Conservation (phyloP, 129 eudicot species). For the Flaveria ramosissima region DNA sequence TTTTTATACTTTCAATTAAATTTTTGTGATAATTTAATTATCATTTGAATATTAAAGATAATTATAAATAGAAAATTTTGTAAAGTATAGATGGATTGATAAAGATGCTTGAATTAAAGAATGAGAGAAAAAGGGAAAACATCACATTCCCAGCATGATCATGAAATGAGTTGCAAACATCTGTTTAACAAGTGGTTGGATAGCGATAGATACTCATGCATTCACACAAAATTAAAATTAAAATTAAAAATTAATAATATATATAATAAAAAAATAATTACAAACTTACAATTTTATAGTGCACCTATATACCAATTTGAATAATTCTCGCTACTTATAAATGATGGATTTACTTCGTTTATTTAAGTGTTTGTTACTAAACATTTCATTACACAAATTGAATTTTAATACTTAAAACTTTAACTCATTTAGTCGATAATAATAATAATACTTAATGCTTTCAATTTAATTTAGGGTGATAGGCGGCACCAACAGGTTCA, state of each 20-base stretch:
- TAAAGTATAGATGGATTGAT: not conserved
- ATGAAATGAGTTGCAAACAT: slow-evolving; percentile 9
- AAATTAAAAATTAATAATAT: not conserved
- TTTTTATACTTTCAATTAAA: too few species aligned
- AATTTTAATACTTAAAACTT: not conserved
- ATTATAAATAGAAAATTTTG: not conserved
- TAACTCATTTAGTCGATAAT: too few species aligned
- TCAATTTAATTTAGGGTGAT: too few species aligned
- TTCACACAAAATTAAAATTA: not conserved
- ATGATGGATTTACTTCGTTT: not conserved
- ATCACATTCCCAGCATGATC: slow-evolving; percentile 1
- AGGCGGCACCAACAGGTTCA: too few species aligned
- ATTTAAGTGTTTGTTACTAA: not conserved
- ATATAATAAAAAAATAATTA: not conserved
- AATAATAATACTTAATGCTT: too few species aligned
- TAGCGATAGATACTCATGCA: slow-evolving; percentile 1
- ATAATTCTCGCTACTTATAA: not conserved
- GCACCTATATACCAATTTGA: not conserved
- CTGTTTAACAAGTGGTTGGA: slow-evolving; percentile 12
- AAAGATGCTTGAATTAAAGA: not conserved
- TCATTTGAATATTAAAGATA: not conserved
- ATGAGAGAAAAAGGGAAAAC: not conserved
- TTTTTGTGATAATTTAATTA: not conserved
- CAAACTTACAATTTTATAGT: not conserved
- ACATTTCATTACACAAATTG: too few species aligned